These are phyloP conservation scores for Helianthus tuberosus DNA, from an alignment of 129 eudicot species.

Conservation along the genomic window DNA sequence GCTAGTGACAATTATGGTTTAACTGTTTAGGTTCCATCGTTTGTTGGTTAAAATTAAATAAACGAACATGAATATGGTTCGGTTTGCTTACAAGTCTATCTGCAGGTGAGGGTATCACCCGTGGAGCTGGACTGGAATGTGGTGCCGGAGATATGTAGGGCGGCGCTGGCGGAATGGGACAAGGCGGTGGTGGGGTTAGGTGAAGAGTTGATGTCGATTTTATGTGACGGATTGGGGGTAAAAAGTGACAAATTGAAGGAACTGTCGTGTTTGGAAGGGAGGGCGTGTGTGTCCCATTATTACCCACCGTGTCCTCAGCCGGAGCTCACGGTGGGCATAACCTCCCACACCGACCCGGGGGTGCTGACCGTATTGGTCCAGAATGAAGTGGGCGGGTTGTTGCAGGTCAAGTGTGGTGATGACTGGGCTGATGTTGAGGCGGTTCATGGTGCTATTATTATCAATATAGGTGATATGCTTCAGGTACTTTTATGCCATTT, in stretches of 20 bases:
- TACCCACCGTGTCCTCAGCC: constrained; percentile 70
- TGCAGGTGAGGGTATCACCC: constrained; percentile 36
- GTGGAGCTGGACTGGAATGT: constrained; percentile 25
- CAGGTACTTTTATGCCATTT: constrained; percentile 42
- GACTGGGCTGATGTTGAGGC: constrained; percentile 67
- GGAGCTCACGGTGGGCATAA: constrained; percentile 51
- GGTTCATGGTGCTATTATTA: constrained; percentile 53
- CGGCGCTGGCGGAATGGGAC: constrained; percentile 45
- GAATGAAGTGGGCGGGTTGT: constrained; percentile 53
- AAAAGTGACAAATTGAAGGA: constrained; percentile 37
- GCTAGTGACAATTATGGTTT: too few species aligned
- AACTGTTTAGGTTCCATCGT: too few species aligned
- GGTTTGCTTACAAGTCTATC: background rate
- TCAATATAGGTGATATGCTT: constrained; percentile 67
- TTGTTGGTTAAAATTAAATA: too few species aligned
- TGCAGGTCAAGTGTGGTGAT: constrained; percentile 58
- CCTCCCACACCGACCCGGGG: constrained; percentile 61
- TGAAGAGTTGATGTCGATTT: constrained; percentile 43
- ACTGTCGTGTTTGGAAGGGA: constrained; percentile 49
- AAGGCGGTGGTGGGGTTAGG: constrained; percentile 36
- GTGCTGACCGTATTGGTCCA: constrained; percentile 47
- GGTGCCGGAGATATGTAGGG: constrained; percentile 42
- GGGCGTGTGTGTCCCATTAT: constrained; percentile 45
- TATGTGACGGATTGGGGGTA: constrained; percentile 53
- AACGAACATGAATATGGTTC: too few species aligned